Evolutionary conservation across 176 grass and related monocot genomes (phyloP), one percentile per base, ranked within the genome.

Genomic region (Canna indica): DNA sequence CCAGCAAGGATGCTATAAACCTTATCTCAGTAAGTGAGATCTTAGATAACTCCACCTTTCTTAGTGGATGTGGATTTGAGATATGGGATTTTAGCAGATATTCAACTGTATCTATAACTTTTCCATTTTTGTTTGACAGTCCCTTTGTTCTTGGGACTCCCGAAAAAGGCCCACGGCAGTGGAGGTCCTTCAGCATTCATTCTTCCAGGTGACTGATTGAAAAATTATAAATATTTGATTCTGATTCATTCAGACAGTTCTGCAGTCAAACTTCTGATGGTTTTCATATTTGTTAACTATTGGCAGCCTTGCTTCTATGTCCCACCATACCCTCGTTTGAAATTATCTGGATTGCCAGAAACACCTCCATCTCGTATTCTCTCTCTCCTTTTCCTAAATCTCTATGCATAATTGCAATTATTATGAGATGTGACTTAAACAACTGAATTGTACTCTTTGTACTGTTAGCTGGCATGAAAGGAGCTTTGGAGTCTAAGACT

Each of bases 111-210:
- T 76, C 66, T 50, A 63, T 33, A 59, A 68, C 52, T 10, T 68
- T 65, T 33, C 32, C 16, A 48, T 46, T 10, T 31, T 31, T 78
- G 54, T 74, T 46, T 71, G 77, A 32, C 66, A 96, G 88, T 77
- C 72, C 52, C 88, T 96, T 82, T 96, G 92, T 78, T 91, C 81
- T 72, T 96, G 93, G 93, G 86, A 96, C 53, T 88, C 93, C 14
- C 70, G 65, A 52, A 87, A 68, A 83, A 87, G 93, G 47, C 93
- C 93, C 71, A 96, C 81, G 22, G 83, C 93, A 53, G 79, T 75
- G 59, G 81, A 96, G 79, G 88, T 85, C 66, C 83, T 96, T 76
- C 93, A 90, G 67, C 93, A 96, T 81, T 75, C 93, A 38, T 96
- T 92, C 71, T 96, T 96, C 81, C 92, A 96, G 92, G 92, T 96